Evolutionary conservation across 2,329 filamentous ascomycete genomes (phyloP).

Genomic region (Karstenula rhodostoma): DNA sequence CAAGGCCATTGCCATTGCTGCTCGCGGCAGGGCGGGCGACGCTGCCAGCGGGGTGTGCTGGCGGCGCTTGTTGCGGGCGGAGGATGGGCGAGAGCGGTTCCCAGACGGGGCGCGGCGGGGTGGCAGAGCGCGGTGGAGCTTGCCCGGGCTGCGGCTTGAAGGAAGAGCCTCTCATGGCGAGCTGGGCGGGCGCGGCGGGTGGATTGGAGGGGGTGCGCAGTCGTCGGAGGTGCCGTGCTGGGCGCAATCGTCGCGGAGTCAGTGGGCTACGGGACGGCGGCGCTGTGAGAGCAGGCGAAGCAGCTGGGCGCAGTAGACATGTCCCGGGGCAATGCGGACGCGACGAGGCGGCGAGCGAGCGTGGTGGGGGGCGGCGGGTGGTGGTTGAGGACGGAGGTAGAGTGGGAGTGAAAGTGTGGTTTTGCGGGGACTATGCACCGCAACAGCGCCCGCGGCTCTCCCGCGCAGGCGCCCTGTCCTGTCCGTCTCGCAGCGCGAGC

Average conservation of each 20-base stretch:
- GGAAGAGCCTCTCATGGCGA: slow-evolving; percentile 40
- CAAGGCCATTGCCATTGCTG: slow-evolving; percentile 18
- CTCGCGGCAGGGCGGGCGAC: slow-evolving; percentile 21
- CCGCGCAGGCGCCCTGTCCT: not conserved
- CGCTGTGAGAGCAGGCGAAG: slow-evolving; percentile 30
- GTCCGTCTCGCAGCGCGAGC: not conserved
- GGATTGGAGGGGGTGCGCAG: slow-evolving; percentile 27
- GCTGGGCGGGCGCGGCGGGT: slow-evolving; percentile 27
- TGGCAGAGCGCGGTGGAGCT: slow-evolving; percentile 39
- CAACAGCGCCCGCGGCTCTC: slow-evolving; percentile 15
- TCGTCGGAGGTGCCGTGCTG: slow-evolving; percentile 36
- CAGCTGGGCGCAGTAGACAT: slow-evolving; percentile 37
- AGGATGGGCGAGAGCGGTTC: slow-evolving; percentile 49
- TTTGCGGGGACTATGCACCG: slow-evolving; percentile 17
- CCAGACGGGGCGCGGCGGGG: slow-evolving; percentile 43
- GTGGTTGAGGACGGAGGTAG: slow-evolving; percentile 22
- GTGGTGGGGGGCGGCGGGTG: slow-evolving; percentile 22
- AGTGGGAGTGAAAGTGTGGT: slow-evolving; percentile 14
- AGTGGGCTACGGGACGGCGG: slow-evolving; percentile 37
- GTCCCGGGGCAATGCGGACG: slow-evolving; percentile 30
- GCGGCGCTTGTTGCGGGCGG: slow-evolving; percentile 26
- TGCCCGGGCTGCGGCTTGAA: slow-evolving; percentile 46
- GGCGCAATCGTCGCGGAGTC: slow-evolving; percentile 34
- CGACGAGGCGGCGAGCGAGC: slow-evolving; percentile 28
- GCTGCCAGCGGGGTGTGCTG: slow-evolving; percentile 34